phyloP scores from a whole-genome alignment of 2,329 filamentous ascomycete genomes.

The Dothideomycetes sp. region DNA sequence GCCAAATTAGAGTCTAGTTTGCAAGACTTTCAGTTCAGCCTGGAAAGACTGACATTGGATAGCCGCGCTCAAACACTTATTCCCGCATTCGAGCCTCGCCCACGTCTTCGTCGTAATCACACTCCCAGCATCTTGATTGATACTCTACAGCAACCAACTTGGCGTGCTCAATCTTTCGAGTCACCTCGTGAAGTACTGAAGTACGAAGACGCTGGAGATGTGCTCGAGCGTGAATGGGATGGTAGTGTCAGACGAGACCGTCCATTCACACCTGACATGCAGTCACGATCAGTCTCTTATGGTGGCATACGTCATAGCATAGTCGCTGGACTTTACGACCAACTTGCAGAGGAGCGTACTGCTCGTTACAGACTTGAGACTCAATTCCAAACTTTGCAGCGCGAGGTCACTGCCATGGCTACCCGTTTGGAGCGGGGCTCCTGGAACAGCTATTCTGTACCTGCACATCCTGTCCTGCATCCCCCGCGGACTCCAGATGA shows the following conservation, averaged over 20 bases:
- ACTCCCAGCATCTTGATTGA: slow-evolving; percentile 24
- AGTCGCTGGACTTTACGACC: slow-evolving; percentile 24
- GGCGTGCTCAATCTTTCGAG: slow-evolving; percentile 8
- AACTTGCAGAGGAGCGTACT: slow-evolving; percentile 25
- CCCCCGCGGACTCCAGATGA: slow-evolving; percentile 2
- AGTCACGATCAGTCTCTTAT: too few relatives aligned
- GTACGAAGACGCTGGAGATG: slow-evolving; percentile 7
- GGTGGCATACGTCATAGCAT: slow-evolving; percentile 10
- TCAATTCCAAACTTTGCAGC: slow-evolving; percentile 10
- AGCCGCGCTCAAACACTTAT: slow-evolving; percentile 10
- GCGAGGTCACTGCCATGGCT: slow-evolving; percentile 17
- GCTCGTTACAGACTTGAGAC: slow-evolving; percentile 23
- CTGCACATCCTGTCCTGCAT: slow-evolving; percentile 8
- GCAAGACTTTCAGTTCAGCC: slow-evolving; percentile 20
- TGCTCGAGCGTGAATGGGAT: slow-evolving; percentile 6
- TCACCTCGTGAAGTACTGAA: not conserved
- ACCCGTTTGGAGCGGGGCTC: slow-evolving; percentile 5
- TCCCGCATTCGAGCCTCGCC: slow-evolving; percentile 9
- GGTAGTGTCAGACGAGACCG: not conserved
- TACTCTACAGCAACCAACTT: slow-evolving; percentile 17
- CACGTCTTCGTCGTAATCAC: slow-evolving; percentile 11
- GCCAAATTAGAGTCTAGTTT: slow-evolving; percentile 22
- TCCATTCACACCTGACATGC: too few relatives aligned
- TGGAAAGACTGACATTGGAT: slow-evolving; percentile 20
- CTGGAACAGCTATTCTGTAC: slow-evolving; percentile 7